Evolutionary conservation across 176 grass and related monocot species (phyloP).

Genomic region (Rhynchospora breviuscula): DNA sequence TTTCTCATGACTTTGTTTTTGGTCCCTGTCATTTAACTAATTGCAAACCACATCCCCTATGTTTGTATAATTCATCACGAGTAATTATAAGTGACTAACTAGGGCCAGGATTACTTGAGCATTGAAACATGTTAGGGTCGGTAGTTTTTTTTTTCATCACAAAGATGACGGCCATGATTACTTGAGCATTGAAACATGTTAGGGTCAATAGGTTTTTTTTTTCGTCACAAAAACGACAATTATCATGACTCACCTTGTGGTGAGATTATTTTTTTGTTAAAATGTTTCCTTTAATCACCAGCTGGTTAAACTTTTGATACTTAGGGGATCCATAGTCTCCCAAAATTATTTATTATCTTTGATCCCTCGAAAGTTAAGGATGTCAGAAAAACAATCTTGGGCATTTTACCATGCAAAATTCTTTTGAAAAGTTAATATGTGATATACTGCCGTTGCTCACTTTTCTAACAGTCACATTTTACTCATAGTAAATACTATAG

Average conservation of each 20-base stretch:
- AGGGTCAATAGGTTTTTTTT: not conserved
- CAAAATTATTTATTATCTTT: too few relatives aligned
- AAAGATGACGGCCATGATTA: not conserved
- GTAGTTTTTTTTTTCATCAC: not conserved
- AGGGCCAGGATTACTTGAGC: not conserved
- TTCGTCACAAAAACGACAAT: not conserved
- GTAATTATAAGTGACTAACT: not conserved
- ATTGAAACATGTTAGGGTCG: not conserved
- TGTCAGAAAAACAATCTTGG: too few relatives aligned
- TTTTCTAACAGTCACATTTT: not conserved
- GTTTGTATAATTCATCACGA: not conserved
- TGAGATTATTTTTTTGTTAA: too few relatives aligned
- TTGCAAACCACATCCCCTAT: not conserved
- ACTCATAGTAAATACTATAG: not conserved
- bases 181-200: not conserved
- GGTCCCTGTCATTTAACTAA: not conserved
- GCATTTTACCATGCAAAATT: not conserved
- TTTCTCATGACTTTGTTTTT: not conserved
- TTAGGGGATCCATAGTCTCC: too few relatives aligned
- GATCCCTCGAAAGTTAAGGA: too few relatives aligned
- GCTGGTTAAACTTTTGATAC: too few relatives aligned
- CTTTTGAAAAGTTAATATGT: not conserved
- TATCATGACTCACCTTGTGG: too few relatives aligned
- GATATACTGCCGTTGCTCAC: not conserved
- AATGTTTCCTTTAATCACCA: too few relatives aligned